A percentile compares a stretch with the other conserved stretches of the same genome.
Conservation (phyloP, 129 eudicot genomes). For the Smallanthus sonchifolius region DNA sequence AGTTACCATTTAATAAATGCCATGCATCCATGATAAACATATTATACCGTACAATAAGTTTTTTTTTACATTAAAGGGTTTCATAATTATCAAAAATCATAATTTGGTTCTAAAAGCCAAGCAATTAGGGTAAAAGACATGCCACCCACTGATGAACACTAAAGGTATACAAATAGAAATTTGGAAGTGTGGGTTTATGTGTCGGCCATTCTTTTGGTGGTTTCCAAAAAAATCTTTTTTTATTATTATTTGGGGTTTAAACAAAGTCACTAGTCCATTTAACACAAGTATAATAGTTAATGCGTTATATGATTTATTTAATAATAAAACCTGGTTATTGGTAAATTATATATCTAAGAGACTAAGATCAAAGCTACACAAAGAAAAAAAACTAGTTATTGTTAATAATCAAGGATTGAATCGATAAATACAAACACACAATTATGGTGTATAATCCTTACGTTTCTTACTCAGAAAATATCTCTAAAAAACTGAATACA, state of each 20-base stretch:
- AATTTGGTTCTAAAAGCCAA: conserved; percentile 24
- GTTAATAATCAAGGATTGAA: no score
- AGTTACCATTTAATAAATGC: no score
- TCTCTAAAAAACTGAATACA: no score
- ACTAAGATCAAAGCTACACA: no score
- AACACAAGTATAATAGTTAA: no score
- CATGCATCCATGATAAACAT: neutral
- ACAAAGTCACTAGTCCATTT: neutral
- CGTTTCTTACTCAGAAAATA: no score
- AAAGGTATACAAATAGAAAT: conserved; percentile 9
- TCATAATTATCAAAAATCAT: neutral
- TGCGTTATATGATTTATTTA: neutral
- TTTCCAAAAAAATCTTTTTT: neutral
- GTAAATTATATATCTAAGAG: no score
- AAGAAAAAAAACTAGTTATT: no score
- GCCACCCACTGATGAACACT: conserved; percentile 21
- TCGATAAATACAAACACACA: no score
- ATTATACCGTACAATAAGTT: neutral
- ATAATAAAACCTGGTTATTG: no score
- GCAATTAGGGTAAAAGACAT: conserved; percentile 24
- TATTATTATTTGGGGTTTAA: neutral
- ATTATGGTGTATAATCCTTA: no score
- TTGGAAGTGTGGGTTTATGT: conserved; percentile 7
- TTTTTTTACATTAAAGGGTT: neutral
- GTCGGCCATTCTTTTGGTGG: conserved; percentile 25